Evolutionary conservation across 2,329 filamentous ascomycete species (phyloP), one percentile per base, ranked within the genome.

Genomic region (Apiospora sp.): DNA sequence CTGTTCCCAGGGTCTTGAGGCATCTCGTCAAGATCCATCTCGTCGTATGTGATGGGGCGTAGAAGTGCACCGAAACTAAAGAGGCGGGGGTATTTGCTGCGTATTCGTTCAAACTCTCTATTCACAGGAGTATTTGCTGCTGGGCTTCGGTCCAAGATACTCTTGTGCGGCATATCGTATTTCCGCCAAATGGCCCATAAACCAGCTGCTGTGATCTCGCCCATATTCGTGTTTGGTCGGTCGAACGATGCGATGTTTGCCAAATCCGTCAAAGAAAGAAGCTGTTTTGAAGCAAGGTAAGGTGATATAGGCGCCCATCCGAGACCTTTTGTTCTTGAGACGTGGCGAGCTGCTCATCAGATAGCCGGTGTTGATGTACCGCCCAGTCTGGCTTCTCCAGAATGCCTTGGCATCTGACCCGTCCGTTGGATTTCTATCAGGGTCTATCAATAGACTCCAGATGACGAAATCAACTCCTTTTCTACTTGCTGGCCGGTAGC

Each of bases 381-480:
- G 27, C 14, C 58, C 58, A 14, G 16, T 64, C 37, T 64, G 58
- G n/a, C 27, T n/a, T 41, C 8, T 41, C 58, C 58, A 64, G 58
- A 64, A 64, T 30, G 58, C 27, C 58, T 41, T 24, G 19, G 58
- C 58, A 30, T 19, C 27, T 4, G 58, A 64, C 2, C 46, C 19
- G 46, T 22, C 46, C 14, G 58, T 30, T 0, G 58, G 58, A 6
- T 30, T n/a, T 41, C 37, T 14, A 19, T 64, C 58, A 30, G 58
- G 58, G 10, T 41, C 58, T 30, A 64, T 30, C 14, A 64, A n/a
- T 3, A 64, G n/a, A n/a, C 58, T 64, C 58, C 58, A 64, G 19
- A 64, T 64, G 27, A 64, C n/a, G 58, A 64, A 64, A 6, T 64
- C 58, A 64, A 30, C 58, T 7, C 58, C 58, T 7, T 30, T 14